A percentile compares a stretch with the other conserved stretches of the same genome.
phyloP scores from a whole-genome alignment of 306 rosid species.

The Lotus japonicus region DNA sequence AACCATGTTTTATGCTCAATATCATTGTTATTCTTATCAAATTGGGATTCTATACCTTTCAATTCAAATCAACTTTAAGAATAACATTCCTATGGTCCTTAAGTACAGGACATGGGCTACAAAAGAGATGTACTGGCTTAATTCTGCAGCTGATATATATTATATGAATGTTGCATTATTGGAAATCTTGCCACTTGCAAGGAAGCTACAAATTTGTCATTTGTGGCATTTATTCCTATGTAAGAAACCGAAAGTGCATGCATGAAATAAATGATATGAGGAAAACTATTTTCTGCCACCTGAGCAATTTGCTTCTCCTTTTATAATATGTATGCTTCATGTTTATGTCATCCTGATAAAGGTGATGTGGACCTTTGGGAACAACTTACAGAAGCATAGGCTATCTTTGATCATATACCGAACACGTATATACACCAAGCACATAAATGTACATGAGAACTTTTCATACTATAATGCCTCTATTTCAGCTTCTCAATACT shows the following conservation, averaged over 20 bases:
- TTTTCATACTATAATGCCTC: neutral
- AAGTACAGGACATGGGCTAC: neutral
- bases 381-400: neutral
- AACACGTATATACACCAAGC: neutral
- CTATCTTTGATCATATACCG: neutral
- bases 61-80: neutral
- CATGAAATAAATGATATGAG: too few relatives aligned
- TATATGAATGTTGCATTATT: neutral
- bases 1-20: slow-evolving; percentile 7
- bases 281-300: neutral
- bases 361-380: neutral
- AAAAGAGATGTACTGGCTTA: neutral
- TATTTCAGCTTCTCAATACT: neutral
- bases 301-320: neutral
- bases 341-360: neutral
- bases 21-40: neutral
- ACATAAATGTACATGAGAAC: neutral
- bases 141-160: neutral
- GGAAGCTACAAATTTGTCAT: too few relatives aligned
- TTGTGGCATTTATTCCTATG: neutral
- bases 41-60: neutral
- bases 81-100: slow-evolving; percentile 16
- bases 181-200: neutral
- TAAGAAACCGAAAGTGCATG: neutral
- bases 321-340: neutral